These are phyloP conservation scores for Fagopyrum homotropicum DNA, from an alignment of 148 eudicot species.

Conservation along the genomic window DNA sequence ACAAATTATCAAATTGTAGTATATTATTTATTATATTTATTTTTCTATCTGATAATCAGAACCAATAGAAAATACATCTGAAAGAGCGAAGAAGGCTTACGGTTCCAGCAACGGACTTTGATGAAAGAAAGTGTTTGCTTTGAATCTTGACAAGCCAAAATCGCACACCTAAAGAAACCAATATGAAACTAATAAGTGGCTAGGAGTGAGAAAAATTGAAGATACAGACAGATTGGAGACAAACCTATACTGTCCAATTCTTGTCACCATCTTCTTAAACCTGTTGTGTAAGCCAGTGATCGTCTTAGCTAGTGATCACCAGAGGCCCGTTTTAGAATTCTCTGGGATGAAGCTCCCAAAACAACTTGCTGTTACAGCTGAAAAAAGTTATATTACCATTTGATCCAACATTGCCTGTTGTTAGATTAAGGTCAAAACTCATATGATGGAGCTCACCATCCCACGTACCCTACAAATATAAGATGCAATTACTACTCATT, in stretches of 20 bases:
- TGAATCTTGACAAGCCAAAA: constrained; percentile 96
- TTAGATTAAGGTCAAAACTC: constrained; percentile 60
- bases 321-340: neutral
- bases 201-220: neutral
- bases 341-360: neutral
- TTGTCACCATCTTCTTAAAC: constrained; percentile 28
- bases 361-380: neutral
- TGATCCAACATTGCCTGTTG: constrained; percentile 52
- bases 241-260: constrained; percentile 92
- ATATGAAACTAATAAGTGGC: neutral
- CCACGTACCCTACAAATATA: constrained; percentile 43
- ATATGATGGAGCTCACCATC: constrained; percentile 77
- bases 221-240: neutral
- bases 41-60: no score
- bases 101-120: constrained; percentile 97
- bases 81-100: constrained; percentile 34
- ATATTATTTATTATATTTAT: no score
- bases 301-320: no score
- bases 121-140: constrained; percentile 88
- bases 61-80: neutral
- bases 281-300: no score
- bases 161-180: constrained; percentile 67
- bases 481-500: neutral
- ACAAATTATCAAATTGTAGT: no score
- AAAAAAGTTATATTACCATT: constrained; percentile 36